Base-by-base conservation (phyloP, 2,329 filamentous ascomycete genomes). In the Sarocladium strictum region DNA sequence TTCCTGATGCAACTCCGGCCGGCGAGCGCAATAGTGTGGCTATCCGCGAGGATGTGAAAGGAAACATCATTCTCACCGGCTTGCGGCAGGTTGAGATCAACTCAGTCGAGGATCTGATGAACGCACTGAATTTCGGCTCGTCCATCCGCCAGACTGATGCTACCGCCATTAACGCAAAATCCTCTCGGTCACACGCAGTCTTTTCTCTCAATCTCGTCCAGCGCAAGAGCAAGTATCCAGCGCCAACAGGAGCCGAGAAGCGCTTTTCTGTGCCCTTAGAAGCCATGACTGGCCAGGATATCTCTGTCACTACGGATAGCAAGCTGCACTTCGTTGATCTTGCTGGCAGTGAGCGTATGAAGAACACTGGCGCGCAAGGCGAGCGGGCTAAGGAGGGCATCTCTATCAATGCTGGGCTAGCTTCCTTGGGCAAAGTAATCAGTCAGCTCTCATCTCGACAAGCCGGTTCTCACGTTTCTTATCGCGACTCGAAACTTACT, bases 271-370 rank as follows among this genome's bases (percentile, higher is more conserved):
- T 95, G 59, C 91, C 93, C 0, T 67, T 93, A 5, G 94, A 97
- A 65, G 82, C 86, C 37, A 82, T 94, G 76, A 82, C 85, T 2
- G 80, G 82, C 23, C 64, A 69, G 29, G 82, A 85, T 17, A 82
- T 86, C 32, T 79, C 79, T 50, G 80, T 97, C 40, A 97, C 91
- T 0, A 88, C 94, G 10, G 94, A 99, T 70, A 99, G 94, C 83
- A 99, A 99, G 72, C 80, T 99, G 52, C 94, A 99, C 68, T 99
- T 99, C 67, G 94, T 99, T 57, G 94, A 99, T 82, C 75, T 99
- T 69, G 94, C 94, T 53, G 94, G 94, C 60, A 97, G 94, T 67
- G 94, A 99, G 73, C 84, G 94, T 62, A 76, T 99, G 64, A 99
- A 99, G 75, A 97, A 99, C 64, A 99, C 94, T 0, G 90, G 91